These are phyloP conservation scores for Neofusicoccum kwambonambiense DNA, from an alignment of 2,329 filamentous ascomycete species.

Conservation along the genomic window DNA sequence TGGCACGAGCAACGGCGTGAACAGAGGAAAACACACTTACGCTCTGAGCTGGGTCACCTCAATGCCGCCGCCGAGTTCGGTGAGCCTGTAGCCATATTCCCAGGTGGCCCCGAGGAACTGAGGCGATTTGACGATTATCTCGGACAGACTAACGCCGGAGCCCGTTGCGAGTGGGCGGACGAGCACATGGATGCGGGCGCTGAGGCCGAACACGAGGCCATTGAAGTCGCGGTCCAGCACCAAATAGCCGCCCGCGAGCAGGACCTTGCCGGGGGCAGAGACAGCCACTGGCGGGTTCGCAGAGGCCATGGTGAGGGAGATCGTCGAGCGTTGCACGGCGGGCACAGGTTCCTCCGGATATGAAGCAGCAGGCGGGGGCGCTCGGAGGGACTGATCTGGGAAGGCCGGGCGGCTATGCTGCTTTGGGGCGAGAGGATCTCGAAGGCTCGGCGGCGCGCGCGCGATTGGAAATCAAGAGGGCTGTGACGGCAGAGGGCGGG, in stretches of 20 bases:
- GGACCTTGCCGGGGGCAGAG: slow-evolving; percentile 93
- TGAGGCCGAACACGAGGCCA: slow-evolving; percentile 65
- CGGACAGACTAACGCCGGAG: slow-evolving; percentile 60
- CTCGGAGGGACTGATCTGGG: not conserved
- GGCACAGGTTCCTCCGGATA: slow-evolving; percentile 28
- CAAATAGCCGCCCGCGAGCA: slow-evolving; percentile 91
- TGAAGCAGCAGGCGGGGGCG: slow-evolving; percentile 4
- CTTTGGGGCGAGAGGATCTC: not conserved
- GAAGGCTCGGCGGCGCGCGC: not conserved
- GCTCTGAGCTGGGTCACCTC: slow-evolving; percentile 74
- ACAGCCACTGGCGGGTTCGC: slow-evolving; percentile 44
- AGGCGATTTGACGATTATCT: slow-evolving; percentile 84
- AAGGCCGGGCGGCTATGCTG: not conserved
- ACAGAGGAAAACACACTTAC: slow-evolving; percentile 55
- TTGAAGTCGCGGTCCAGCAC: slow-evolving; percentile 87
- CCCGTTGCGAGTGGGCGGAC: slow-evolving; percentile 58
- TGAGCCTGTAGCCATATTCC: slow-evolving; percentile 77
- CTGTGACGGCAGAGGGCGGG: slow-evolving; percentile 10
- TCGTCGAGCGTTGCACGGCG: slow-evolving; percentile 80
- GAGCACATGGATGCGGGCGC: slow-evolving; percentile 62
- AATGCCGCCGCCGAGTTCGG: slow-evolving; percentile 72
- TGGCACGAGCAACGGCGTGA: not conserved
- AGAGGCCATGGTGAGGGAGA: slow-evolving; percentile 31
- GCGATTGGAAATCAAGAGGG: slow-evolving; percentile 8
- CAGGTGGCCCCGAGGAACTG: slow-evolving; percentile 87